Conservation (phyloP, 805 yeast genomes). For the Metschnikowia picachoensis region DNA sequence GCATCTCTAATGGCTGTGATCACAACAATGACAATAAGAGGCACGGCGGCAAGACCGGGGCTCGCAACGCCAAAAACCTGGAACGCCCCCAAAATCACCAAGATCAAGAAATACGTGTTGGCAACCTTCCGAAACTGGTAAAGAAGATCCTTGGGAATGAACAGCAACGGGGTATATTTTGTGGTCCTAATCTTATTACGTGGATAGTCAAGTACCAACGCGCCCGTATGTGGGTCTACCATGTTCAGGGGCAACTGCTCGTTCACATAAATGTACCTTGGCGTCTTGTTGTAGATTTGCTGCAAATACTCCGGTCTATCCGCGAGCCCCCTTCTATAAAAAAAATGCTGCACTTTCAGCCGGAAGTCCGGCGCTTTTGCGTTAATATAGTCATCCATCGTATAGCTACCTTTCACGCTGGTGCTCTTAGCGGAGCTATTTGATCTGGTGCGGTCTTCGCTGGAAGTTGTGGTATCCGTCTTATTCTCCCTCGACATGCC, state of each 20-base stretch:
- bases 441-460: background rate
- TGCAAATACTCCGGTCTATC: conserved; percentile 33
- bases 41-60: conserved; percentile 73
- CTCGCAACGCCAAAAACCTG: conserved; percentile 76
- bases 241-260: conserved; percentile 44
- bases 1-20: conserved; percentile 80
- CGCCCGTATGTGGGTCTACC: conserved; percentile 49
- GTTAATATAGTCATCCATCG: conserved; percentile 12
- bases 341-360: conserved; percentile 13
- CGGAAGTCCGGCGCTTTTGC: conserved; percentile 13
- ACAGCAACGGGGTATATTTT: conserved; percentile 86
- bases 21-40: conserved; percentile 70
- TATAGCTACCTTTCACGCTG: conserved; percentile 4
- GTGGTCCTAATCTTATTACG: conserved; percentile 94
- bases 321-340: conserved; percentile 20
- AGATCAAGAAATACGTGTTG: conserved; percentile 76
- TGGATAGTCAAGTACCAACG: conserved; percentile 60
- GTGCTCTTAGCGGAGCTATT: background rate
- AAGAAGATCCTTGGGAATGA: conserved; percentile 77
- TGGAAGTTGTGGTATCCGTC: conserved; percentile 1
- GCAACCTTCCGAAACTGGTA: conserved; percentile 80
- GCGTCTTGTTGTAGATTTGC: conserved; percentile 35
- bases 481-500: conserved; percentile 2
- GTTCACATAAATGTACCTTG: conserved; percentile 48
- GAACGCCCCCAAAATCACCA: conserved; percentile 77